Evolutionary conservation across 192 early-diverging fungal species (phyloP), one percentile per base, ranked within the genome.

Genomic region (Dimargaris cristalligena): DNA sequence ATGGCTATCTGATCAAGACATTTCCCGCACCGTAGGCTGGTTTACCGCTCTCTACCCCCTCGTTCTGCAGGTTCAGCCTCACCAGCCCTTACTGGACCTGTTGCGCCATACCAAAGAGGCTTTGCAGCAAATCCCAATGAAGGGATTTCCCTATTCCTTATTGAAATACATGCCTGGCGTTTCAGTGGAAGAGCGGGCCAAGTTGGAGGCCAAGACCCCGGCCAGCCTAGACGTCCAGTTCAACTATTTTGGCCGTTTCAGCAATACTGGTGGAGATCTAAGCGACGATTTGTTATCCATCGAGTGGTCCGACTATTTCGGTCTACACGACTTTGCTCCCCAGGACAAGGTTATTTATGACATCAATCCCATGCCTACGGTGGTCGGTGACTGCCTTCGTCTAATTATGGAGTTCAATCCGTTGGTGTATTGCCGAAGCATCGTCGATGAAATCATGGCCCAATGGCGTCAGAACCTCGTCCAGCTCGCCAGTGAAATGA

Each of bases 11-110:
- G 35, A 57, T 35, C 2, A 38, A n/a, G 55, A 57, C 35, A 26
- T 57, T 16, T 38, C n/a, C 22, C 55, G 55, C 14, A 57, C 55
- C 55, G 29, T 69, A 16, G 67, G 67, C 33, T 69, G 67, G 67
- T 69, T 69, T 50, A 68, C 67, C 6, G n/a, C 65, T 18, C 25
- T 64, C 25, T 59, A 49, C 41, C 60, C 60, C 9, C 32, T 66
- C 23, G 47, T 41, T 25, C n/a, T 66, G 30, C n/a, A 57, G 11
- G 33, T 34, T 0, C 33, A 16, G 1, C 2, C 10, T 4, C 8
- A 57, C 23, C 34, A 3, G 0, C 22, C 55, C 18, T 2, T 38
- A 57, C 2, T 34, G 10, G 33, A 0, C 32, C 23, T 38, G 33
- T 35, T 57, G 35, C 22, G 16, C 8, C 33, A 34, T 18, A 23